Evolutionary conservation across 352 stramenopile genomes (phyloP), one percentile per base, ranked within the genome.

Genomic region (Elongisporangium prolatum): DNA sequence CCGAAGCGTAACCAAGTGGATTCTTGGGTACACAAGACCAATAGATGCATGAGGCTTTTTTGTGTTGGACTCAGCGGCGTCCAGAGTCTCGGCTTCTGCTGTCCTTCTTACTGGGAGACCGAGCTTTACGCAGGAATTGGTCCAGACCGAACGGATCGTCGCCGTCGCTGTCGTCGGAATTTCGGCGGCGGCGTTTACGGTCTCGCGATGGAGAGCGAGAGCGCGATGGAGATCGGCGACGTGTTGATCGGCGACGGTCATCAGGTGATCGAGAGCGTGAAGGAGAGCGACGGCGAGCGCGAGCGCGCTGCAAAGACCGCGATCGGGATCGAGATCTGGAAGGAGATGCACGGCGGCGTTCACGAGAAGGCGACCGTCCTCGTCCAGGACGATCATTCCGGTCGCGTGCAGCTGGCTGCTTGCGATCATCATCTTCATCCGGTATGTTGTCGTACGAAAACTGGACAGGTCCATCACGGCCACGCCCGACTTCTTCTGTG

Each of bases 71-170:
- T 40, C 28, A 40, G 28, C 28, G 28, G 8, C 28, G 28, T 40
- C 28, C 5, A 8, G 28, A 40, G 28, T 40, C 28, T 64, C 13
- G 28, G 28, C 28, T 40, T 5, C 28, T 40, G 8, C 8, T 40
- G 4, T 40, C 28, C 28, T 40, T 40, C 28, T 40, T 40, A 9
- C 28, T 40, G 28, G 28, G 28, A 8, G 28, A 40, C 14, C 85
- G 77, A 10, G 85, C 85, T 37, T 95, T 83, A 13, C 80, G 82
- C 21, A 95, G 65, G 57, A 95, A 94, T 61, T 91, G 77, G 56
- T 94, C 88, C 24, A 96, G 63, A 17, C 84, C 86, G 37, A 93
- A 96, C 37, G 88, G 88, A 49, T 96, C 88, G 54, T 90, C 74
- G 20, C 74, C 68, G 21, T 75, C 74, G 40, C 76, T 83, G 44